Percentiles rank a stretch among this genome's conserved stretches.
These are phyloP conservation scores for Pseudopithomyces maydicus DNA, from an alignment of 2,329 filamentous ascomycete species.

Conservation along the genomic window DNA sequence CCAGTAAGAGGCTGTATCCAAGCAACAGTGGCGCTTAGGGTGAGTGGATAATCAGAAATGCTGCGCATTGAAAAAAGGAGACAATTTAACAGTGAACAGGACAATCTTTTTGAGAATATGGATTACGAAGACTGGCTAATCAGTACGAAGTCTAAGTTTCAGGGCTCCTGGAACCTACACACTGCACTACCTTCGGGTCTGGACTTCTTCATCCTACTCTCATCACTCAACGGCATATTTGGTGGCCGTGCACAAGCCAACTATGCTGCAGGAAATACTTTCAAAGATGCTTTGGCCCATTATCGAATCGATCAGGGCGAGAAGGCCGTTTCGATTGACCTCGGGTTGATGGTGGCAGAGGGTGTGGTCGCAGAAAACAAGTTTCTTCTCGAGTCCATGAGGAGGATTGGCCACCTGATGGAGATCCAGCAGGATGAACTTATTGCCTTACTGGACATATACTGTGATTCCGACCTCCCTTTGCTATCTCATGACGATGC, in stretches of 20 bases:
- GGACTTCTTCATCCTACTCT: conserved; percentile 34
- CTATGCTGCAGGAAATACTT: conserved; percentile 33
- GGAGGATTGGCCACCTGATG: too few species aligned
- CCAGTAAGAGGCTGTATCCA: background rate
- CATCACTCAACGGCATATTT: conserved; percentile 26
- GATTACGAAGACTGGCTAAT: conserved; percentile 15
- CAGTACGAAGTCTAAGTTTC: conserved; percentile 33
- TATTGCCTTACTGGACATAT: too few species aligned
- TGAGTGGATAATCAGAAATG: background rate
- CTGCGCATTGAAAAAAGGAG: background rate
- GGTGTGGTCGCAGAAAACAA: conserved; percentile 20
- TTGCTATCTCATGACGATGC: too few species aligned
- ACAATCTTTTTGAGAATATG: conserved; percentile 24
- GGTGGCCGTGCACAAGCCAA: conserved; percentile 29
- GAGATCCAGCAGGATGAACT: too few species aligned
- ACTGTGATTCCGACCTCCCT: too few species aligned
- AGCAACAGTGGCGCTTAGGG: background rate
- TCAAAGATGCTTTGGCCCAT: conserved; percentile 30
- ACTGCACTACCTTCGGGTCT: conserved; percentile 15
- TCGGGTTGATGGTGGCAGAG: conserved; percentile 20
- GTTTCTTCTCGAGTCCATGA: background rate
- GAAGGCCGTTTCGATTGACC: conserved; percentile 20
- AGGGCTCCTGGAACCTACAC: conserved; percentile 40
- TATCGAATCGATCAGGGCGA: conserved; percentile 12
- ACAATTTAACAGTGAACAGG: too few species aligned